Base-by-base conservation (phyloP, 495 filamentous ascomycete species). In the Gamarada debralockiae region DNA sequence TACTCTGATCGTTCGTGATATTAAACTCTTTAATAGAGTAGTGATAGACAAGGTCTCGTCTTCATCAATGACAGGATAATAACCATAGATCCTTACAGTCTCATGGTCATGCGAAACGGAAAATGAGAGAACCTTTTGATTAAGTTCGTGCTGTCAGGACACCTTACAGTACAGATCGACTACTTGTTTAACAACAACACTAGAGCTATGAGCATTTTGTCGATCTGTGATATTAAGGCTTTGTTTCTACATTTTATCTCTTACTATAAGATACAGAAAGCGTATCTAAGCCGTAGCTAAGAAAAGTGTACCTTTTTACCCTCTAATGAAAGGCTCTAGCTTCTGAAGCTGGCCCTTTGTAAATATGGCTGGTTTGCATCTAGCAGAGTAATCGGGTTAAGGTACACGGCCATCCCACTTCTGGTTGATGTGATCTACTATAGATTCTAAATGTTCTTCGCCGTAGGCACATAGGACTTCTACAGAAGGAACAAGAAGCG, bases 101-200 rank as follows among this genome's bases (percentile, higher is more conserved):
- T 47, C 20, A 34, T 71, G 48, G 55, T 78, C 60, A 58, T 77
- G 69, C 21, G 71, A 77, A 52, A 80, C 62, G 2, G 71, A 77
- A 66, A 78, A 79, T 31, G 64, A 62, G 48, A 74, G 61, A 25
- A 73, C 69, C 55, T 71, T 52, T 41, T 60, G 63, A 52, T 75
- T 23, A 29, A 74, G 50, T 58, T 74, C 67, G 21, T 62, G 43
- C 55, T 70, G 54, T 27, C 66, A 69, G 17, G 63, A 56, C 2
- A 71, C 64, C 5, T 27, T 5, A 33, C 47, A 42, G 33, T 62
- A 67, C 21, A 74, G 64, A 39, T 71, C 64, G 27, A 67, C 59
- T n/a, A 74, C 31, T 27, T 39, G 65, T 22, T 65, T 58, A 36
- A 72, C 63, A 20, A 67, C 65, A 54, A 74, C 29, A 29, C 64